phyloP scores from a whole-genome alignment of 129 eudicot species.

The Glebionis coronaria region DNA sequence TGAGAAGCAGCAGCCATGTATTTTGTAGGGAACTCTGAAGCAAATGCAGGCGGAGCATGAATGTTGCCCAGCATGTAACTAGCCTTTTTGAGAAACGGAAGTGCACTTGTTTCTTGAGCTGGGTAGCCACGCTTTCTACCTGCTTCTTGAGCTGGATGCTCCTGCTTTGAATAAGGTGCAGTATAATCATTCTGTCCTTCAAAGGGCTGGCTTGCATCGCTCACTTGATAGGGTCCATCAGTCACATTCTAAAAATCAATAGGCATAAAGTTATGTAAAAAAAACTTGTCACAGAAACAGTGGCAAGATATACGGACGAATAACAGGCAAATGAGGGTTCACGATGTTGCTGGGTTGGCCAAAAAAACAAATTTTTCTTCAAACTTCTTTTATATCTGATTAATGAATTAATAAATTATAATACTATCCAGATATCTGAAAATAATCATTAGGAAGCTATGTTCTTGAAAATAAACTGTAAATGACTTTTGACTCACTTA shows the following conservation, averaged over 20 bases:
- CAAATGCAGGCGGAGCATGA: constrained; percentile 87
- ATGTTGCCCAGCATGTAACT: constrained; percentile 59
- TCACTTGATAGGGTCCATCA: constrained; percentile 30
- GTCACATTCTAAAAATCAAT: constrained; percentile 26
- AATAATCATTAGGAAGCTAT: neutral
- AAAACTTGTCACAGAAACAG: neutral
- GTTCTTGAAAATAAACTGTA: too few species aligned
- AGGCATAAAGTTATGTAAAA: neutral
- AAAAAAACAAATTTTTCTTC: neutral
- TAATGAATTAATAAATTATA: neutral
- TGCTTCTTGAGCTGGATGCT: constrained; percentile 28
- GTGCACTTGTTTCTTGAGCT: constrained; percentile 44
- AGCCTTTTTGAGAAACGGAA: constrained; percentile 60
- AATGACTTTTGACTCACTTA: neutral
- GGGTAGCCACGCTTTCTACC: constrained; percentile 44
- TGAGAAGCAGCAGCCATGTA: constrained; percentile 50
- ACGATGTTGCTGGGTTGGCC: constrained; percentile 7
- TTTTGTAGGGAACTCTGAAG: constrained; percentile 78
- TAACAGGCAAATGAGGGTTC: neutral
- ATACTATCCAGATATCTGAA: neutral
- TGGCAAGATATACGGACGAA: constrained; percentile 8
- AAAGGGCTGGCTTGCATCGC: constrained; percentile 26
- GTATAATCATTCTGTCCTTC: constrained; percentile 29
- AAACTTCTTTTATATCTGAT: too few species aligned
- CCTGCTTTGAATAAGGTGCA: constrained; percentile 45